A percentile compares a stretch with the other conserved stretches of the same genome.
Evolutionary conservation across 2,329 filamentous ascomycete genomes (phyloP).

Genomic region (Ascochyta clinopodiicola): DNA sequence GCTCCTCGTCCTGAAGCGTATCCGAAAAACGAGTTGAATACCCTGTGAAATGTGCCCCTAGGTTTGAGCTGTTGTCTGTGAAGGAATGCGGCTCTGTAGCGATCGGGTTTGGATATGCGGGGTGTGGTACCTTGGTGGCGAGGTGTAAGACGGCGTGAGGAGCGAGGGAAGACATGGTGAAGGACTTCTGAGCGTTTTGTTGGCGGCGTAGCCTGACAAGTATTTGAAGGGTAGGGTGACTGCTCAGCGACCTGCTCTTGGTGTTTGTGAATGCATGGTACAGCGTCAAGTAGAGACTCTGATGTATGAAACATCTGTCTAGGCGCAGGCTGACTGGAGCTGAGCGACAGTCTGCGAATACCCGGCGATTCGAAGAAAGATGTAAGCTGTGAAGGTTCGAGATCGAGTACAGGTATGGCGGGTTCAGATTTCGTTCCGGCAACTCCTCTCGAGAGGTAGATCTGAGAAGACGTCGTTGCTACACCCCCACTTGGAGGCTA

Average conservation of each 20-base stretch:
- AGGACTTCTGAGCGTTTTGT: constrained; percentile 32
- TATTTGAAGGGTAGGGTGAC: not conserved
- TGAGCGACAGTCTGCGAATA: constrained; percentile 20
- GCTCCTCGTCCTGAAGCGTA: constrained; percentile 11
- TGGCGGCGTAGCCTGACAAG: not conserved
- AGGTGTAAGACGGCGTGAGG: constrained; percentile 13
- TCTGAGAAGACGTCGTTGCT: constrained; percentile 56
- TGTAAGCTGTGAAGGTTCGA: constrained; percentile 19
- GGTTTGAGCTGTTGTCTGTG: constrained; percentile 24
- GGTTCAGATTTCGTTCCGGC: constrained; percentile 45
- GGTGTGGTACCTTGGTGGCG: constrained; percentile 5
- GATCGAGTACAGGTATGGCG: constrained; percentile 25
- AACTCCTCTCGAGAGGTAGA: constrained; percentile 55
- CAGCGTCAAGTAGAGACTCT: constrained; percentile 2
- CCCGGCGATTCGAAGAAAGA: constrained; percentile 27
- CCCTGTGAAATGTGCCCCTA: constrained; percentile 35
- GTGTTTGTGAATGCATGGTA: not conserved
- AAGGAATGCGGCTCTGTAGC: constrained; percentile 14
- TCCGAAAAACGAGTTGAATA: constrained; percentile 38
- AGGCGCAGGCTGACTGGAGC: constrained; percentile 9
- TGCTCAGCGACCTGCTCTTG: not conserved
- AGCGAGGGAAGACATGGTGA: constrained; percentile 32
- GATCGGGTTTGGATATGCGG: constrained; percentile 22
- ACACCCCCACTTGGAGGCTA: constrained; percentile 34
- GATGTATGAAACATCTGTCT: constrained; percentile 17